A percentile compares a stretch with the other conserved stretches of the same genome.
Evolutionary conservation across 768 basidiomycete species (phyloP).

Genomic region (Candolleomyces efflorescens): DNA sequence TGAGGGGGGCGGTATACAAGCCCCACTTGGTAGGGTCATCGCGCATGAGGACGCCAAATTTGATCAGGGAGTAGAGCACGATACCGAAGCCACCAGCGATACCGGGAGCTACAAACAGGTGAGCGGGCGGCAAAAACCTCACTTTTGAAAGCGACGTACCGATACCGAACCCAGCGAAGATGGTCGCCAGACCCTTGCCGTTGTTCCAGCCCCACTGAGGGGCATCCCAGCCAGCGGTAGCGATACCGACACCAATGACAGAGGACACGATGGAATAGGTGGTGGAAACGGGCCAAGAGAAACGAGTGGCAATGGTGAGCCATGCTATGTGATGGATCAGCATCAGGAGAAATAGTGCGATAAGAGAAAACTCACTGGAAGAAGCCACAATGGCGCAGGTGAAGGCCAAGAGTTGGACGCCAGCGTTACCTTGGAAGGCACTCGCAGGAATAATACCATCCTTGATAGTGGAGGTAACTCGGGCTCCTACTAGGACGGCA

Average conservation of each 20-base stretch:
- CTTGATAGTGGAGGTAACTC: slow-evolving; percentile 24
- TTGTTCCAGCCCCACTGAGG: slow-evolving; percentile 24
- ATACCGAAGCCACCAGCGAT: slow-evolving; percentile 13
- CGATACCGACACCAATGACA: slow-evolving; percentile 22
- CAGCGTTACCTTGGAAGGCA: slow-evolving; percentile 22
- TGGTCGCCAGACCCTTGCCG: slow-evolving; percentile 23
- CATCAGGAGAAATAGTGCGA: neutral
- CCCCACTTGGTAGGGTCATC: slow-evolving; percentile 17
- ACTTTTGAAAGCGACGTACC: slow-evolving; percentile 7
- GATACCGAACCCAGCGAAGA: slow-evolving; percentile 21
- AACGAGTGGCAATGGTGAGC: slow-evolving; percentile 21
- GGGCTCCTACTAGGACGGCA: slow-evolving; percentile 22
- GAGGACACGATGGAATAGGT: slow-evolving; percentile 23
- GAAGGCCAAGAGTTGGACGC: slow-evolving; percentile 25
- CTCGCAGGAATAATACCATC: slow-evolving; percentile 23
- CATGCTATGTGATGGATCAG: slow-evolving; percentile 8
- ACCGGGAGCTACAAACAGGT: slow-evolving; percentile 14
- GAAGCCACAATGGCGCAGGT: slow-evolving; percentile 21
- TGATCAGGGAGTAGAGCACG: slow-evolving; percentile 18
- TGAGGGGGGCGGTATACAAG: slow-evolving; percentile 20
- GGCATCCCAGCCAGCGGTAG: slow-evolving; percentile 18
- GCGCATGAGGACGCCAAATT: slow-evolving; percentile 21
- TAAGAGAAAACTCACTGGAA: slow-evolving; percentile 4
- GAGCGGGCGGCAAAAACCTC: slow-evolving; percentile 6
- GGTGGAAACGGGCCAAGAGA: slow-evolving; percentile 25